Base-by-base conservation (phyloP, 2,329 filamentous ascomycete species). In the Tolypocladium guangdongense region DNA sequence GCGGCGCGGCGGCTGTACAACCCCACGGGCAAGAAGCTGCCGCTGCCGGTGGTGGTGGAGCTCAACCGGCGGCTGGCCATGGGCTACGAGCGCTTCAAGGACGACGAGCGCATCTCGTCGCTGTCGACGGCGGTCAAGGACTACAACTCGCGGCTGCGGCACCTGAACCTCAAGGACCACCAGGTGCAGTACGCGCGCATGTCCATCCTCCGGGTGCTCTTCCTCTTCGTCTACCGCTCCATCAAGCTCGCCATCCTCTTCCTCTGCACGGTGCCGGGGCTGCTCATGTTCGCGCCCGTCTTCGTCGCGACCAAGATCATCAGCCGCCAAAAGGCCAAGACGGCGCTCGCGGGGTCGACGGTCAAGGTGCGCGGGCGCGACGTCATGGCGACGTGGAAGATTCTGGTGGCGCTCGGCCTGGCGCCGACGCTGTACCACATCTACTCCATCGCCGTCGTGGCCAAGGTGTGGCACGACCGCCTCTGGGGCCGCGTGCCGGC, bases 331-430 rank as follows among this genome's bases (percentile, higher is more conserved):
- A 95, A 95, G 71, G 89, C 90, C 11, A 84, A 83, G 63, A 86
- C 90, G 69, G 90, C 90, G 2, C 76, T 95, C 55, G 90, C 89
- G 18, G 89, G 86, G 16, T 95, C 88, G 7, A 87, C 86, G 1
- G 90, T 96, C 67, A 96, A 96, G 71, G 82, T 96, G 54, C 85
- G 90, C 65, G 90, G 88, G 24, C 82, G 85, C 55, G 90, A 96
- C 67, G 90, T 96, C 52, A 90, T 95, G 77, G 89, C 90, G 0
- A 95, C 90, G 0, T 96, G 90, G 90, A 96, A 96, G 69, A 81
- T 95, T 20, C 78, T 95, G 36, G 89, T 95, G n/a, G 85, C 90
- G 10, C 78, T 95, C 66, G 88, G 87, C 1, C 81, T 95, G 55
- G 87, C 90, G 1, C 90, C 90, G 0, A 78, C 87, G 18, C 77